Evolutionary conservation across 1,284 basidiomycete genomes (phyloP).

Genomic region (Ceratobasidium papillatum): DNA sequence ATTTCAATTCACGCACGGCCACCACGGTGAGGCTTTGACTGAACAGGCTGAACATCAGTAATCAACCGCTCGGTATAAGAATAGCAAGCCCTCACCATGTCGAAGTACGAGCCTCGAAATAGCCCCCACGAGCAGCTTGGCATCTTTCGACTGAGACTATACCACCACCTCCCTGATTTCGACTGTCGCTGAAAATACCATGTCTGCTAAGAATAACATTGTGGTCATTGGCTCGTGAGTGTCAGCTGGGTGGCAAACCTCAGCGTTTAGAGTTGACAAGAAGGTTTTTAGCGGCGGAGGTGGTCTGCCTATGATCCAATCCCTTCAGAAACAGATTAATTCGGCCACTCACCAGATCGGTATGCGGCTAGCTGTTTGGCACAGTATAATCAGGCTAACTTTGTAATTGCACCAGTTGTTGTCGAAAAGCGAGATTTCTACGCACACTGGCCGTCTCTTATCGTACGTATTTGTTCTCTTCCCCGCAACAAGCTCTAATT

Average conservation of each 20-base stretch:
- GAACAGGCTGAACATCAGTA: background rate
- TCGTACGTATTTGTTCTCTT: slow-evolving; percentile 15
- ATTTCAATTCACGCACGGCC: slow-evolving; percentile 3
- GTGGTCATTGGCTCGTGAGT: slow-evolving; percentile 42
- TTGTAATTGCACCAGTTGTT: slow-evolving; percentile 52
- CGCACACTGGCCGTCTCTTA: slow-evolving; percentile 49
- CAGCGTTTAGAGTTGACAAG: background rate
- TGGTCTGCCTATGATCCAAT: background rate
- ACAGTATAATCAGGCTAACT: background rate
- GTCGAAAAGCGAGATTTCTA: slow-evolving; percentile 55
- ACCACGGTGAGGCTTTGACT: background rate
- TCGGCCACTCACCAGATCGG: slow-evolving; percentile 11
- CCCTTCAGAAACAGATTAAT: slow-evolving; percentile 16
- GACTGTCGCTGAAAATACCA: background rate
- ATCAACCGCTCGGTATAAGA: background rate
- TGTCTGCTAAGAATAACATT: slow-evolving; percentile 39
- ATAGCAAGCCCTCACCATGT: background rate
- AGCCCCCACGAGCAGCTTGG: background rate
- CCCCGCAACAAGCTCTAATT: background rate
- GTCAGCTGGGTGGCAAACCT: too few relatives aligned
- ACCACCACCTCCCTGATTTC: background rate
- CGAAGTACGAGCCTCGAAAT: background rate
- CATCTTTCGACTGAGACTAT: background rate
- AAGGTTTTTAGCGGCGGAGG: slow-evolving; percentile 20
- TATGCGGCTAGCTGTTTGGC: background rate